phyloP scores from a whole-genome alignment of 352 stramenopile species.

The Hyaloperonospora brassicae region DNA sequence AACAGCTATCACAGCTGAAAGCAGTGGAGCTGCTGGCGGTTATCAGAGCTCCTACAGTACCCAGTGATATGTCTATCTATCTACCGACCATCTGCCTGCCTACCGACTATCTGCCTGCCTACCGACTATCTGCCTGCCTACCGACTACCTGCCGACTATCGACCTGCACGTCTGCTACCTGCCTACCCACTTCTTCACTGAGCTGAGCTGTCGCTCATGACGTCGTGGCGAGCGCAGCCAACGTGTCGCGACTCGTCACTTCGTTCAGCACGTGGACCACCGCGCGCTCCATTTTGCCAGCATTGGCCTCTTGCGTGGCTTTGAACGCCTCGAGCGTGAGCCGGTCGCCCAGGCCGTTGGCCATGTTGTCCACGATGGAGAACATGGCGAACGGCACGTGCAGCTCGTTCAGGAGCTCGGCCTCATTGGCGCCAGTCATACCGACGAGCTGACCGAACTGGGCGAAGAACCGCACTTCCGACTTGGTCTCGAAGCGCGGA shows the following conservation, averaged over 20 bases:
- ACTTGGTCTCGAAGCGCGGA: conserved; percentile 86
- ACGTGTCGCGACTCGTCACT: conserved; percentile 26
- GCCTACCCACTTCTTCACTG: too few relatives aligned
- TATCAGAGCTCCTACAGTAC: too few relatives aligned
- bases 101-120: too few relatives aligned
- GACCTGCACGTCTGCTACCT: too few relatives aligned
- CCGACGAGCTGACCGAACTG: conserved; percentile 82
- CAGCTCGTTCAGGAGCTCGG: conserved; percentile 79
- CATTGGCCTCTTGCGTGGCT: conserved; percentile 65
- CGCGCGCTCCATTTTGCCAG: conserved; percentile 54
- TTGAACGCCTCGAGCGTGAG: conserved; percentile 81
- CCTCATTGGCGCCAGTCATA: conserved; percentile 86
- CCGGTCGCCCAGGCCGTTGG: conserved; percentile 73
- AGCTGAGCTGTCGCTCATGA: conserved; percentile 9
- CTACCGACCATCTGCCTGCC: too few relatives aligned
- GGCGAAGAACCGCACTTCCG: conserved; percentile 84
- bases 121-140: too few relatives aligned
- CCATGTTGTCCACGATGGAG: conserved; percentile 84
- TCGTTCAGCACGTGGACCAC: conserved; percentile 53
- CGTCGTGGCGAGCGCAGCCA: conserved; percentile 21
- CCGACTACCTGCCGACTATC: too few relatives aligned
- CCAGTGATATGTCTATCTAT: too few relatives aligned
- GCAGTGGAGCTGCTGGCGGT: too few relatives aligned
- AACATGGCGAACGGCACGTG: conserved; percentile 81
- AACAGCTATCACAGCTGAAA: too few relatives aligned